phyloP scores from a whole-genome alignment of 2,329 filamentous ascomycete genomes.

The Exophiala aquamarina region DNA sequence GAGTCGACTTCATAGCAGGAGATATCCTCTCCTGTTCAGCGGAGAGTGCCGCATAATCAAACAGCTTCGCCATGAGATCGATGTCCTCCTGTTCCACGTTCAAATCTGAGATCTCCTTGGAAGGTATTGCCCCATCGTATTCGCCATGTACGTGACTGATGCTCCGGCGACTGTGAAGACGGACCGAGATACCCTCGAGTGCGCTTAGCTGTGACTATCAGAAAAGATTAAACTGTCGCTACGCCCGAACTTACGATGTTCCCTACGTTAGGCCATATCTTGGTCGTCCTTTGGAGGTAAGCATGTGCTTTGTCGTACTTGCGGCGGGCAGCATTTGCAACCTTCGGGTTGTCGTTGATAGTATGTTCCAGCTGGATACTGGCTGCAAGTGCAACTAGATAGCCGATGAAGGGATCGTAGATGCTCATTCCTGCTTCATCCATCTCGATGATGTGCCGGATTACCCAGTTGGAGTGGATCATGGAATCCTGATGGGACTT shows the following conservation, averaged over 20 bases:
- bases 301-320: background rate
- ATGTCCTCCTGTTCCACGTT: conserved; percentile 5
- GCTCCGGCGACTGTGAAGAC: conserved; percentile 1
- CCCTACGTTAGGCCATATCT: background rate
- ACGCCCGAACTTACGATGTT: background rate
- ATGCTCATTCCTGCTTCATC: conserved; percentile 25
- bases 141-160: conserved; percentile 4
- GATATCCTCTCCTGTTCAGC: conserved; percentile 1
- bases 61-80: conserved; percentile 5
- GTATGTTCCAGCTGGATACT: conserved; percentile 33
- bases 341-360: conserved; percentile 28
- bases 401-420: conserved; percentile 31
- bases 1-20: background rate
- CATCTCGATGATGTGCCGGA: conserved; percentile 9
- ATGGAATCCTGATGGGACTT: conserved; percentile 32
- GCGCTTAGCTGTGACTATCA: background rate
- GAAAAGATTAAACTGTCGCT: background rate
- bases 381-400: conserved; percentile 31
- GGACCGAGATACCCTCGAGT: background rate
- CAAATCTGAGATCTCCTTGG: conserved; percentile 2
- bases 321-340: conserved; percentile 16
- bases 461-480: conserved; percentile 32
- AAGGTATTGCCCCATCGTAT: conserved; percentile 4
- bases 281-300: background rate
- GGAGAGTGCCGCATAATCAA: conserved; percentile 3